A percentile compares a stretch with the other conserved stretches of the same genome.
phyloP scores from a whole-genome alignment of 139 green algal species.

The Zygnema cylindricum region DNA sequence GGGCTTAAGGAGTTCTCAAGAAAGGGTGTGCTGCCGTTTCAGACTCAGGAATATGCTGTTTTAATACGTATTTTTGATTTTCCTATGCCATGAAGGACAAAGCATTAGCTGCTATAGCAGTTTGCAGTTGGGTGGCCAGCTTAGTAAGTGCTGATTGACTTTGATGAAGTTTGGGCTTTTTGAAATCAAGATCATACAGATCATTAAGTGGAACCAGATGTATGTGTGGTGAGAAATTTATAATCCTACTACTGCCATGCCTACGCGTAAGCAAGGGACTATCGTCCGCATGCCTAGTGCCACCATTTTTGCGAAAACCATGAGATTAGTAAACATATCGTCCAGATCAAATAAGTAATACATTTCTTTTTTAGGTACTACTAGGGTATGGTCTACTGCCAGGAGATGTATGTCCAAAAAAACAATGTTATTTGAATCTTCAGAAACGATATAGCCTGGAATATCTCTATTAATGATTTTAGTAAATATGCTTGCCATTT shows the following conservation, averaged over 20 bases:
- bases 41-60: too few species aligned
- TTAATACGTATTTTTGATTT: too few species aligned
- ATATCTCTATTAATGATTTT: constrained; percentile 2
- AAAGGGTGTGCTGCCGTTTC: too few species aligned
- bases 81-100: too few species aligned
- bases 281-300: background rate
- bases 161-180: background rate
- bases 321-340: background rate
- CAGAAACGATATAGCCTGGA: background rate
- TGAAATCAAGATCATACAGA: background rate
- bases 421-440: background rate
- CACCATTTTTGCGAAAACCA: background rate
- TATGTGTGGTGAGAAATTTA: background rate
- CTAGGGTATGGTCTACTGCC: background rate
- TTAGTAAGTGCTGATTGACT: too few species aligned
- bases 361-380: constrained; percentile 4
- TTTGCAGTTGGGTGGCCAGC: too few species aligned
- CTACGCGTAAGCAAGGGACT: background rate
- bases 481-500: background rate
- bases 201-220: background rate
- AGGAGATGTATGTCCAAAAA: background rate
- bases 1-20: too few species aligned
- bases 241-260: background rate
- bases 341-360: constrained; percentile 4
- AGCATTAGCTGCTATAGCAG: too few species aligned